A percentile compares a stretch with the other conserved stretches of the same genome.
These are phyloP conservation scores for Sicyos baderoa DNA, from an alignment of 306 rosid genomes.

Conservation along the genomic window DNA sequence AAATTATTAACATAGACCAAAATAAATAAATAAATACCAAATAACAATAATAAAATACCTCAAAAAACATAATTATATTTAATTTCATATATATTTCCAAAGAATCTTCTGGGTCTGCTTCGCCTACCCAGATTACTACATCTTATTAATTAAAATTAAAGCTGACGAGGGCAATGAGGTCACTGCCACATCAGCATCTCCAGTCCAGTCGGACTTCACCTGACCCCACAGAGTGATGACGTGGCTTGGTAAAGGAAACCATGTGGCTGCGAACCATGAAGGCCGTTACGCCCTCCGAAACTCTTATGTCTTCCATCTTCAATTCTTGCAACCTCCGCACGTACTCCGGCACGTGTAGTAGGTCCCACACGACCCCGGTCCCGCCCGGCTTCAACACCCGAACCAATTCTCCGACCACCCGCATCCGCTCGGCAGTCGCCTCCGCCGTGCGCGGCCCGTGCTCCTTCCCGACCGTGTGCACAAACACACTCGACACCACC, in stretches of 20 bases:
- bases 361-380: slow-evolving; percentile 87
- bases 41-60: neutral
- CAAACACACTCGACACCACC: slow-evolving; percentile 86
- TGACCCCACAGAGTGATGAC: slow-evolving; percentile 58
- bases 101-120: slow-evolving; percentile 14
- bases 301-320: slow-evolving; percentile 85
- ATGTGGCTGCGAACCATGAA: slow-evolving; percentile 95
- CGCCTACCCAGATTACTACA: slow-evolving; percentile 14
- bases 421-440: slow-evolving; percentile 93
- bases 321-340: slow-evolving; percentile 70
- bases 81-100: neutral
- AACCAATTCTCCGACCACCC: slow-evolving; percentile 85
- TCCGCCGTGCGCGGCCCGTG: slow-evolving; percentile 68
- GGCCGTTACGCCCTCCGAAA: slow-evolving; percentile 82
- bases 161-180: neutral
- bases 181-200: slow-evolving; percentile 47
- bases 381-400: slow-evolving; percentile 86
- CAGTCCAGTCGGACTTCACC: slow-evolving; percentile 86
- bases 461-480: slow-evolving; percentile 88
- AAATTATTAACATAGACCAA: neutral
- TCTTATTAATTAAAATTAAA: neutral
- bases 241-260: slow-evolving; percentile 74
- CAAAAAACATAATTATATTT: neutral
- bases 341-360: slow-evolving; percentile 89
- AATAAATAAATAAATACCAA: neutral